A percentile compares a stretch with the other conserved stretches of the same genome.
Evolutionary conservation across 1,284 basidiomycete genomes (phyloP).

Genomic region (Lignosus rhinocerotis): DNA sequence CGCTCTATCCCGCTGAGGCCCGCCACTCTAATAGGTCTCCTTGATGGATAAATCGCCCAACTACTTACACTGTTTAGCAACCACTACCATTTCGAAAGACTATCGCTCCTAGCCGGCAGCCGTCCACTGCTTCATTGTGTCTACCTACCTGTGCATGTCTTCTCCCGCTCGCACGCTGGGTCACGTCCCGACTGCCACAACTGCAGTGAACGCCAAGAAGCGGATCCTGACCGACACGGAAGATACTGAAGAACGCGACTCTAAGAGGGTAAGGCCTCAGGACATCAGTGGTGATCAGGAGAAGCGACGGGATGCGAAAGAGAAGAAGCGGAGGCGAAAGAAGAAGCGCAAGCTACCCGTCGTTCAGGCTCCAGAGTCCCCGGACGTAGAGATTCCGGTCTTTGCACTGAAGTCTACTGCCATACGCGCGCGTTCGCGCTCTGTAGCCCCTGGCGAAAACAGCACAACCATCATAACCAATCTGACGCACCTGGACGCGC

Average conservation of each 20-base stretch:
- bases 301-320: conserved; percentile 19
- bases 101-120: not conserved
- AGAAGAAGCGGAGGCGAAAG: conserved; percentile 30
- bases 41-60: not conserved
- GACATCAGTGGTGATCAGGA: not conserved
- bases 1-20: not conserved
- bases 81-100: not conserved
- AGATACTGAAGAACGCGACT: conserved; percentile 22
- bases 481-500: not conserved
- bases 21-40: not conserved
- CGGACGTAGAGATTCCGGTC: conserved; percentile 2
- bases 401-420: not conserved
- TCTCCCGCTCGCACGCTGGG: conserved; percentile 12
- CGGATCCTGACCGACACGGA: conserved; percentile 24
- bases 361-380: conserved; percentile 10
- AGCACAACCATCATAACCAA: not conserved
- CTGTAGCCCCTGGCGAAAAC: not conserved
- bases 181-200: not conserved
- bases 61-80: not conserved
- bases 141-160: conserved; percentile 1
- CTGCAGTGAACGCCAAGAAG: conserved; percentile 7
- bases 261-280: conserved; percentile 11
- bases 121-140: not conserved
- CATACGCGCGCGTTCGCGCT: conserved; percentile 11
- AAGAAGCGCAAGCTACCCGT: conserved; percentile 30